These are phyloP conservation scores for Penicillium sp. DNA, from an alignment of 2,329 filamentous ascomycete species.

Conservation along the genomic window DNA sequence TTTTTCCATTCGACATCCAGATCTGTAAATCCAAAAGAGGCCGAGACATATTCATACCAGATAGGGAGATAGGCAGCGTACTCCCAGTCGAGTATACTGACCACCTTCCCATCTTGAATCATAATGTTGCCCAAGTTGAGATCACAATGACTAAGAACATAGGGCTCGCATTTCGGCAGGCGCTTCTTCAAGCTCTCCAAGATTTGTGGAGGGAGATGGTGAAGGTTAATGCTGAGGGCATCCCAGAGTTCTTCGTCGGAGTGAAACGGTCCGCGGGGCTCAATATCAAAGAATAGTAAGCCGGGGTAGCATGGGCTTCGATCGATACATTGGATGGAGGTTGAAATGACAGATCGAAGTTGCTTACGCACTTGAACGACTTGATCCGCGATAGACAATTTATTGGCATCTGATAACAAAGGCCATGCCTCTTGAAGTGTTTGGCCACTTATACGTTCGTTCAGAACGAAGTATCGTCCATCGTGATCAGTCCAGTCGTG, in stretches of 20 bases:
- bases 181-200: conserved; percentile 15
- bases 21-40: conserved; percentile 20
- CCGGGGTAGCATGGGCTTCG: conserved; percentile 14
- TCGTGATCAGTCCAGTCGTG: conserved; percentile 18
- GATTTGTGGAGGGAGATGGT: neutral
- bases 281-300: conserved; percentile 7
- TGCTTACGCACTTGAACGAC: conserved; percentile 12
- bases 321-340: conserved; percentile 14
- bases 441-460: conserved; percentile 11
- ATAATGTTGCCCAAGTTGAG: conserved; percentile 30
- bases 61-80: conserved; percentile 30
- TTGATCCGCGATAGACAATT: conserved; percentile 13
- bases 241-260: neutral
- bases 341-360: conserved; percentile 12
- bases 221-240: neutral
- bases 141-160: conserved; percentile 27
- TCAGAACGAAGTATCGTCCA: conserved; percentile 16
- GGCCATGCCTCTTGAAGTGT: conserved; percentile 18
- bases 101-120: conserved; percentile 20
- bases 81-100: conserved; percentile 33
- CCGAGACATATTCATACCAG: conserved; percentile 24
- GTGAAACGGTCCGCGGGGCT: neutral
- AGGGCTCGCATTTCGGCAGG: conserved; percentile 22
- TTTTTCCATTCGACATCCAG: conserved; percentile 26
- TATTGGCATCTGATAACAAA: conserved; percentile 9